Conservation (phyloP, 2,329 filamentous ascomycete species). For the Pseudocercospora vitis region DNA sequence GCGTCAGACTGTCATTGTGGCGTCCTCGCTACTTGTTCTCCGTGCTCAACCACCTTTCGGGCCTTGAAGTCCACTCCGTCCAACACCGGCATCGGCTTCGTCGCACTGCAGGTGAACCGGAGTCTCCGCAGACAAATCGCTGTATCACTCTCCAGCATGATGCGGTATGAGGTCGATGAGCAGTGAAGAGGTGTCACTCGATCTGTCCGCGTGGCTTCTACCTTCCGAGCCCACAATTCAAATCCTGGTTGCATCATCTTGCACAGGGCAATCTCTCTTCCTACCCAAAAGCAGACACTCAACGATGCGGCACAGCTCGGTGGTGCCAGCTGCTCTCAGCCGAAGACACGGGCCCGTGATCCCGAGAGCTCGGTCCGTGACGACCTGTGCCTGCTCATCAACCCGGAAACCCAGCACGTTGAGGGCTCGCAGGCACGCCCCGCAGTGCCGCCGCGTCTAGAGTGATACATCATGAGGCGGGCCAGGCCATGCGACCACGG, state of each 20-base stretch:
- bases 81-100: background rate
- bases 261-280: background rate
- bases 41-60: background rate
- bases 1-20: background rate
- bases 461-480: background rate
- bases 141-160: background rate
- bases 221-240: background rate
- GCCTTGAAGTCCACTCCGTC: background rate
- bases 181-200: background rate
- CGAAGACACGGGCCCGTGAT: constrained; percentile 1
- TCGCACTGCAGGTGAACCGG: background rate
- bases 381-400: background rate
- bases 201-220: constrained; percentile 1
- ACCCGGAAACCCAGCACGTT: background rate
- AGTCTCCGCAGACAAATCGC: background rate
- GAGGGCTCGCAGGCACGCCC: background rate
- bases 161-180: background rate
- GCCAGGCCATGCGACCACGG: background rate
- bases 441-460: constrained; percentile 1
- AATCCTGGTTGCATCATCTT: background rate
- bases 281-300: background rate
- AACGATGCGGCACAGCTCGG: background rate
- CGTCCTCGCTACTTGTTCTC: background rate
- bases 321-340: background rate
- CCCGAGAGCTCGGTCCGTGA: constrained; percentile 4